These are phyloP conservation scores for Barnettozyma siamensis DNA, from an alignment of 805 yeast genomes.

Conservation along the genomic window DNA sequence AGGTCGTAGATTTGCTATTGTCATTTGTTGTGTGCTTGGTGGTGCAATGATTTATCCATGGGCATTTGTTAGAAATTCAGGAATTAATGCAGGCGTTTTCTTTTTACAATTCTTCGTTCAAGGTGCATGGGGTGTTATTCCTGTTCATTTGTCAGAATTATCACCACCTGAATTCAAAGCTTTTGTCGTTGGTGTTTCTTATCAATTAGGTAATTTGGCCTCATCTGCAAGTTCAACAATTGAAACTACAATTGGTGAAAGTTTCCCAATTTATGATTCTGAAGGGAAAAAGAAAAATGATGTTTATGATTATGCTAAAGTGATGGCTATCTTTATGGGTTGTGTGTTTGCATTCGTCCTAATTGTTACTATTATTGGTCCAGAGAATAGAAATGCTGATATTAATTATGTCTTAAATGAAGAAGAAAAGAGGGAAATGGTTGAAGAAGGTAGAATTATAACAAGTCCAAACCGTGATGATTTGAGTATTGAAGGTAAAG, in stretches of 20 bases:
- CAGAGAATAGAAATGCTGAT: conserved; percentile 43
- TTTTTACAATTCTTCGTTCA: conserved; percentile 59
- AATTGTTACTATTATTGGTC: conserved; percentile 49
- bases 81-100: conserved; percentile 53
- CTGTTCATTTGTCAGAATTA: conserved; percentile 55
- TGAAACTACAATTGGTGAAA: conserved; percentile 55
- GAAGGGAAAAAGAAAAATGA: conserved; percentile 27
- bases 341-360: conserved; percentile 52
- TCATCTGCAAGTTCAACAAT: conserved; percentile 67
- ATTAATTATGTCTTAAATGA: conserved; percentile 20
- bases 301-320: conserved; percentile 47
- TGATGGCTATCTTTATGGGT: conserved; percentile 64
- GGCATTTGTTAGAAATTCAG: conserved; percentile 44
- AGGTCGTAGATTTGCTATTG: conserved; percentile 51
- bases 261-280: conserved; percentile 36
- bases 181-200: conserved; percentile 56
- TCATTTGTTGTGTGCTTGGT: conserved; percentile 47
- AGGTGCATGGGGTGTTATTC: conserved; percentile 67
- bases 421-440: conserved; percentile 20
- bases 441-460: conserved; percentile 22
- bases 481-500: conserved; percentile 5
- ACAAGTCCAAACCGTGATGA: conserved; percentile 12
- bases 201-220: conserved; percentile 64
- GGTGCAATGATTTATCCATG: conserved; percentile 62
- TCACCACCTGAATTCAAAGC: conserved; percentile 60